Evolutionary conservation across 129 eudicot species (phyloP), one percentile per base, ranked within the genome.

Genomic region (Centrapalus pauciflorus): DNA sequence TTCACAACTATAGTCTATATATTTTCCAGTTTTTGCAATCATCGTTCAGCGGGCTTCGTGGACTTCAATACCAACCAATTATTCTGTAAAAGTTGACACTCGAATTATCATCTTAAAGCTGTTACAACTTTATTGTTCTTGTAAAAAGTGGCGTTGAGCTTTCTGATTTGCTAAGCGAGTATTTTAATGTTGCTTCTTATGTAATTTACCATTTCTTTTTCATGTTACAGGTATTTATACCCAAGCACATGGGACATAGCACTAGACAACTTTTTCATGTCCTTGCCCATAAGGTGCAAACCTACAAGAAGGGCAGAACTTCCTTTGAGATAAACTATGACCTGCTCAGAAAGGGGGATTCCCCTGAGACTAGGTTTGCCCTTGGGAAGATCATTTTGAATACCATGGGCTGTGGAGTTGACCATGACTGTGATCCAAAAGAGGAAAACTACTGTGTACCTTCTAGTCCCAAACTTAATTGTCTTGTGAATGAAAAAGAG

Each of bases 381-480:
- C 83, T 87, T 46, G 97, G 97, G 41, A 87, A 87, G 59, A 75
- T 90, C 54, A 84, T 90, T 41, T 25, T 84, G 78, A 80, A 80
- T 72, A 84, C 97, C 12, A 61, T 90, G 73, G 75, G 78, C 64
- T 46, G 64, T 37, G 72, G 67, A 12, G 51, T 34, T 30, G 11
- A 7, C 61, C 38, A 52, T 27, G 58, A 40, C 1, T 25, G 30
- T 23, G 69, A 58, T 14, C 56, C 23, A 38, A 13, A 23, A n/a
- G 73, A 69, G 63, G 68, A 60, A 51, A 50, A 41, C 49, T 5
- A 6, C 20, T 38, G 7, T 3, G 40, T 35, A 35, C 33, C 45
- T 17, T 37, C 20, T 28, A 23, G 29, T 54, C 24, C 25, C 13
- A 43, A 29, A 43, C 55, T 52, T 32, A 35, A 17, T 60, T 34